Base-by-base conservation (phyloP, 116 monocot species). In the Papilionanthe hybrid region DNA sequence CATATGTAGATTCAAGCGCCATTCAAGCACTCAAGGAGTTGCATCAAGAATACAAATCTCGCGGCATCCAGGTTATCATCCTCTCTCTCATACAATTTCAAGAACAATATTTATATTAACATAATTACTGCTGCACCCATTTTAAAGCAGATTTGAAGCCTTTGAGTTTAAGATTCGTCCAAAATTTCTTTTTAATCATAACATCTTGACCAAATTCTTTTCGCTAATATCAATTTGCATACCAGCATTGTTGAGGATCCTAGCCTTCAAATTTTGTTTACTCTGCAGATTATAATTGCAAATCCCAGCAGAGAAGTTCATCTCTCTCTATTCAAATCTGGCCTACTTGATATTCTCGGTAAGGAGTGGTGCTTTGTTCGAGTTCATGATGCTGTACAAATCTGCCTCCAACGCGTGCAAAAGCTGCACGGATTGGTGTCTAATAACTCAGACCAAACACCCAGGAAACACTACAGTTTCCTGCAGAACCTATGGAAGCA, bases 1-100 rank as follows among this genome's bases (percentile, higher is more conserved):
- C 98, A 79, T 93, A 94, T 53, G 88, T 94, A 66, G 98, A 98
- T 85, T 88, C 98, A 2, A 98, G 98, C 79, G 98, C 88, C 7
- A 90, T 94, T 78, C 94, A 94, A 84, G 91, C 94, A 81, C 85
- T 98, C 23, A 98, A 91, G 73, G 98, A 98, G 29, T 89, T 98
- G 82, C 57, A 98, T 78, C 85, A 91, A 42, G 98, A 98, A 29
- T 98, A 93, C 82, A 86, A 79, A 82, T 90, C 89, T 8, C 92
- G 98, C 6, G 83, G 81, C 30, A 93, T 98, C 80, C 94, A 94
- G 98, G 97, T 94, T 37, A 18, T 3, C 0, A 47, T 49, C 28
- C 32, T 65, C 47, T 29, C 19, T 68, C 75, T 41, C 55, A 30
- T 1, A 8, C 19, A 23, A 18, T 72, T 22, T 55, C 42, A 43